Conservation (phyloP, 2,329 filamentous ascomycete genomes). For the Penicillium concentricum region DNA sequence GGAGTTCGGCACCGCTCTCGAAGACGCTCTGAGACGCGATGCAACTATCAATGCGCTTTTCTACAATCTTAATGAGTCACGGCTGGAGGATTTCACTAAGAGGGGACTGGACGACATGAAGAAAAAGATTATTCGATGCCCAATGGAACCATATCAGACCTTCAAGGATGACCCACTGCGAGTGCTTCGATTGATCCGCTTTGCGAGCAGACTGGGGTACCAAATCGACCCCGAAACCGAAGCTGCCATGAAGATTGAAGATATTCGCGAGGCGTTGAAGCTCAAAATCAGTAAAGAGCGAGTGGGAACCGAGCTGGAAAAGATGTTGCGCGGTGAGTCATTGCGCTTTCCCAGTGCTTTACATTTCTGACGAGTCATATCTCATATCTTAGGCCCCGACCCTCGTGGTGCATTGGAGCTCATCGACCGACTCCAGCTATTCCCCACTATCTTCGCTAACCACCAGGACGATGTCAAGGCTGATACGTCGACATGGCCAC, state of each 20-base stretch:
- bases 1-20: slow-evolving; percentile 87
- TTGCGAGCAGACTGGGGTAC: slow-evolving; percentile 82
- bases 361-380: neutral
- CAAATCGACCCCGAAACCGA: slow-evolving; percentile 69
- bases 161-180: slow-evolving; percentile 92
- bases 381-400: slow-evolving; percentile 33
- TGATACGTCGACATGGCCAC: slow-evolving; percentile 59
- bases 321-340: slow-evolving; percentile 73
- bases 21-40: slow-evolving; percentile 86
- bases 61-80: slow-evolving; percentile 79
- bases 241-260: slow-evolving; percentile 70
- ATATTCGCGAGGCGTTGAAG: slow-evolving; percentile 76
- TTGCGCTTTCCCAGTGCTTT: neutral
- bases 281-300: slow-evolving; percentile 90
- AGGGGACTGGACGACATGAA: slow-evolving; percentile 72
- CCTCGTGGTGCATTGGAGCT: slow-evolving; percentile 39
- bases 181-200: slow-evolving; percentile 81
- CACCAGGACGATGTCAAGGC: slow-evolving; percentile 53
- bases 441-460: slow-evolving; percentile 44
- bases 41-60: slow-evolving; percentile 95
- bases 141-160: slow-evolving; percentile 82
- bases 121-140: slow-evolving; percentile 73
- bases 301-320: slow-evolving; percentile 82
- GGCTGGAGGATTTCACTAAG: slow-evolving; percentile 81
- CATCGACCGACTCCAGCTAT: slow-evolving; percentile 41